Evolutionary conservation across 169 alveolate species (phyloP), one percentile per base, ranked within the genome.

Genomic region (Theileria orientalis): DNA sequence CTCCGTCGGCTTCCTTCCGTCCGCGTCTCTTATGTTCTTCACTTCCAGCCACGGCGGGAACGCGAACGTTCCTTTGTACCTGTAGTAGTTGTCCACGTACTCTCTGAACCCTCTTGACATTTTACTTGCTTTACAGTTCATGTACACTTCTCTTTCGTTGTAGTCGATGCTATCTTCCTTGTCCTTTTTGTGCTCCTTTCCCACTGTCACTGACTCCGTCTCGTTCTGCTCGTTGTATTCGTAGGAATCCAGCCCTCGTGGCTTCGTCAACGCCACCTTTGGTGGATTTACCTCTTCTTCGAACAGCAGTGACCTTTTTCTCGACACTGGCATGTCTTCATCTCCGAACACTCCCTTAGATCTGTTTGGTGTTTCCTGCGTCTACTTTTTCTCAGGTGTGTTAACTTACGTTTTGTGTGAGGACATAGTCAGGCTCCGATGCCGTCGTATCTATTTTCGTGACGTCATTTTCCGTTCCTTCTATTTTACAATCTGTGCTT

Each of bases 1-100:
- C 7, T 87, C 96, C 21, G 74, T 69, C 9, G 96, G 97, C 44
- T 79, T 73, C 52, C 91, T 91, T 13, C 95, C 95, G 37, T 94
- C 86, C 35, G 49, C 80, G 83, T 97, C 99, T 51, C 89, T 88
- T 0, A 96, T 86, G 37, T 90, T 84, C 25, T 68, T 77, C 16
- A 87, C 84, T 37, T 83, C 91, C 9, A 90, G 60, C 96, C 96
- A 92, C 32, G 90, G 87, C 1, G 93, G 93, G 41, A 88, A 88
- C 49, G 73, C 84, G 66, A 84, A 88, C 0, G 91, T 76, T 19
- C 74, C 73, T 62, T 83, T 76, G 69, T 88, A 88, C 3, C 83
- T 69, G 66, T 84, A 88, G 54, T 88, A 88, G 8, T 80, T 78
- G 51, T 88, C 91, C 47, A 88, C 80, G 66, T 88, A 88, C 29